Evolutionary conservation across 2,329 filamentous ascomycete genomes (phyloP).

Genomic region (Phoma sp.): DNA sequence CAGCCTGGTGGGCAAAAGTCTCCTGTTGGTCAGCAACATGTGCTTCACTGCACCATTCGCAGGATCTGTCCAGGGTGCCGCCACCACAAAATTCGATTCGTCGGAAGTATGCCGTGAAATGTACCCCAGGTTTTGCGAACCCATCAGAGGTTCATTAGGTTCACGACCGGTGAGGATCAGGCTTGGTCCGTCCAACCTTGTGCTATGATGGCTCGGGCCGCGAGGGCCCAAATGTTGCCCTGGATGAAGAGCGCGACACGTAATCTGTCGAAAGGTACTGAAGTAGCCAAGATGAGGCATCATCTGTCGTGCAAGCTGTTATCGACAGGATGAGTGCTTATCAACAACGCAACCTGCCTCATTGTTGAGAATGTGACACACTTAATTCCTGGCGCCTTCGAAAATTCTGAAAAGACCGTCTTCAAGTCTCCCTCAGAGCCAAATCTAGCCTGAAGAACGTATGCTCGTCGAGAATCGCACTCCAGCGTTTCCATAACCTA

Average conservation of each 20-base stretch:
- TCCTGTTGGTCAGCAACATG: constrained; percentile 34
- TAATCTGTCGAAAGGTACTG: no score
- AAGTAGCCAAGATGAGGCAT: no score
- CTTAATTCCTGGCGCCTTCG: neutral
- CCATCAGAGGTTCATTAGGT: no score
- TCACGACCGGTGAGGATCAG: neutral
- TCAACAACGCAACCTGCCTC: constrained; percentile 2
- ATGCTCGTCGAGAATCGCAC: constrained; percentile 16
- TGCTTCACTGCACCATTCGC: constrained; percentile 8
- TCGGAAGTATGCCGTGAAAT: neutral
- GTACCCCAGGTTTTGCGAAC: neutral
- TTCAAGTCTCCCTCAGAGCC: neutral
- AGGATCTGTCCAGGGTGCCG: neutral
- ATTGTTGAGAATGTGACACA: neutral
- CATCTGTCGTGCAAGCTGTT: neutral
- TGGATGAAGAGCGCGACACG: no score
- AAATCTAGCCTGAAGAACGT: constrained; percentile 14
- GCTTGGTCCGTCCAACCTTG: neutral
- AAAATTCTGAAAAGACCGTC: neutral
- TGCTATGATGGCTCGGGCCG: neutral
- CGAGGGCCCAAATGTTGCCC: no score
- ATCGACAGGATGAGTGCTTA: neutral
- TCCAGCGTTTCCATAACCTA: constrained; percentile 15
- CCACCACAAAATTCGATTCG: neutral
- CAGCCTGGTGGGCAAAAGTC: constrained; percentile 29